Base-by-base conservation (phyloP, 768 basidiomycete genomes). In the Suillus placidus region DNA sequence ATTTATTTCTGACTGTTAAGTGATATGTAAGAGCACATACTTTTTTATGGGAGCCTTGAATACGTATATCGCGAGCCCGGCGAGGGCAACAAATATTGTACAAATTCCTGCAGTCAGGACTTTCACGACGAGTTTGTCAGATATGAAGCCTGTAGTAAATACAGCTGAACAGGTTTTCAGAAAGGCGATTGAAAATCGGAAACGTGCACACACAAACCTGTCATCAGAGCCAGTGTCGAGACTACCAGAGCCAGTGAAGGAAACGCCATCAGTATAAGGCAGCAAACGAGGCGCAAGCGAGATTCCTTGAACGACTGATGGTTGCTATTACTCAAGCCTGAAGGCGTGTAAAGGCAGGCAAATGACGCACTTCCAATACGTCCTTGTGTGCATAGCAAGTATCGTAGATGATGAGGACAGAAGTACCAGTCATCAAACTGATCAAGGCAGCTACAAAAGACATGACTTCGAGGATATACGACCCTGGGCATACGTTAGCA, bases 321-420 rank as follows among this genome's bases (percentile, higher is more conserved):
- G 6, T 13, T 55, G 34, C 20, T 55, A 35, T 55, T 34, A 34
- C 54, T 55, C 54, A 12, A 55, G 5, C 54, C 18, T n/a, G 18
- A 35, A 35, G 32, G 13, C 3, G 54, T n/a, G 20, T 55, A 10
- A 34, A 34, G 51, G 51, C 30, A 18, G 32, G 54, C 20, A 34
- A 13, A n/a, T 34, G 54, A 34, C 54, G 32, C 54, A 55, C 54
- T 6, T 12, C 2, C 34, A 55, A 34, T 55, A 55, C 3, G 5
- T 6, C 32, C 10, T 18, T 1, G 51, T 52, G 30, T 32, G 54
- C 54, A n/a, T 55, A 55, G 32, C 32, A 55, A 34, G 54, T 6
- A 4, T 55, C 54, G 6, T 55, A 55, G 54, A 55, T 34, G 32
- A 55, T 34, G 54, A 55, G 32, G 54, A 55, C 54, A 55, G 32